Base-by-base conservation (phyloP, 331 rosid species). In the Rosa hybrid region DNA sequence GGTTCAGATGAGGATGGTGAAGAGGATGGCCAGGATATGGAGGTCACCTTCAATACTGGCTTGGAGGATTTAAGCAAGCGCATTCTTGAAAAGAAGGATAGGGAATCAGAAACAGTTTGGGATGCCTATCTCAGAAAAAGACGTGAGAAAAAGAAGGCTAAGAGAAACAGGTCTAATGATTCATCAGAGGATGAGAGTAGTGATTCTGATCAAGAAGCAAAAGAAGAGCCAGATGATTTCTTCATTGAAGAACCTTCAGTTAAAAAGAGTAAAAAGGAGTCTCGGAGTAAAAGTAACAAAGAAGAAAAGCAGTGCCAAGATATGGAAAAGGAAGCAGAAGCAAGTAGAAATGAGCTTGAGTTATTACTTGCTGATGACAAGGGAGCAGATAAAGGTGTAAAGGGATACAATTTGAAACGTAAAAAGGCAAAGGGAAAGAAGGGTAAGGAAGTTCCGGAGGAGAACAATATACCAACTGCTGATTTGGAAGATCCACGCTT, bases 31-130 rank as follows among this genome's bases (percentile, higher is more conserved):
- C 89, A 88, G 86, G 92, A 96, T 81, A 91, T 96, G 99, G 98
- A 93, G 90, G 91, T 96, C 68, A 96, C 98, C 68, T 96, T 96
- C 85, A 93, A 93, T 79, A 83, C 97, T 51, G 94, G 90, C 77
- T 86, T 96, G 84, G 94, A 96, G 84, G 96, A 96, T 85, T 76
- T 93, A 78, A 93, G 97, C 83, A 96, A 90, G 86, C 94, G 84
- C 78, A 89, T 91, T 67, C 81, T 89, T 71, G 93, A 91, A 88
- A 90, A 91, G 96, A 92, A 84, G 86, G 97, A 89, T 84, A 85
- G 83, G 86, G 81, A 88, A 68, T 85, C 94, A 68, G 93, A 91
- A 83, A 88, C 99, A 42, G 90, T 89, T 67, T 96, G 97, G 94
- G 96, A 96, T 78, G 90, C 91, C 50, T 72, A 80, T 85, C 87